Evolutionary conservation across 2,329 filamentous ascomycete genomes (phyloP).

Genomic region (Phoma herbarum): DNA sequence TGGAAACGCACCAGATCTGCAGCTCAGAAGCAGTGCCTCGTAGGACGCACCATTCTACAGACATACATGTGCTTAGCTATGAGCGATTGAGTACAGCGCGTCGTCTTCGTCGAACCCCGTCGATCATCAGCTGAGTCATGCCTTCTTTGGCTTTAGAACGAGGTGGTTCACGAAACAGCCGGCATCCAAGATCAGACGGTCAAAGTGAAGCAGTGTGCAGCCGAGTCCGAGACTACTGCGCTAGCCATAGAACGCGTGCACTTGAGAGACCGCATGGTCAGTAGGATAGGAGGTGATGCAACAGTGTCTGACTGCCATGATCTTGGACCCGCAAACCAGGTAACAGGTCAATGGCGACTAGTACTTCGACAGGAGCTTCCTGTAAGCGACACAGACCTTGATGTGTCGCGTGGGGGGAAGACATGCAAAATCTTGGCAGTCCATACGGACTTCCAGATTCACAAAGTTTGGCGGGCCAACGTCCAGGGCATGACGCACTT

Average conservation of each 20-base stretch:
- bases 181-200: constrained; percentile 6
- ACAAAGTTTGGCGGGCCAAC: constrained; percentile 29
- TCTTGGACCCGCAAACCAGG: constrained; percentile 24
- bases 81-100: neutral
- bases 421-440: constrained; percentile 37
- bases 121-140: constrained; percentile 13
- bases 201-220: constrained; percentile 7
- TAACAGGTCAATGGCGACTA: constrained; percentile 24
- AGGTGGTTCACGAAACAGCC: neutral
- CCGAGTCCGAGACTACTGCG: constrained; percentile 22
- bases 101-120: neutral
- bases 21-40: constrained; percentile 29
- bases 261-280: constrained; percentile 23
- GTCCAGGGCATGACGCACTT: constrained; percentile 45
- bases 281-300: constrained; percentile 29
- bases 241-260: constrained; percentile 23
- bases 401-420: constrained; percentile 41
- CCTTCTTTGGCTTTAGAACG: neutral
- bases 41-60: constrained; percentile 23
- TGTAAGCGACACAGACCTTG: constrained; percentile 31
- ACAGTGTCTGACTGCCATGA: constrained; percentile 34
- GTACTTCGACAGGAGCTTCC: constrained; percentile 18
- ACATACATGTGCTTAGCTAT: constrained; percentile 1
- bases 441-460: constrained; percentile 28
- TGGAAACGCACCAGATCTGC: constrained; percentile 16